A percentile compares a stretch with the other conserved stretches of the same genome.
These are phyloP conservation scores for Candida silvatica DNA, from an alignment of 805 yeast species.

Conservation along the genomic window DNA sequence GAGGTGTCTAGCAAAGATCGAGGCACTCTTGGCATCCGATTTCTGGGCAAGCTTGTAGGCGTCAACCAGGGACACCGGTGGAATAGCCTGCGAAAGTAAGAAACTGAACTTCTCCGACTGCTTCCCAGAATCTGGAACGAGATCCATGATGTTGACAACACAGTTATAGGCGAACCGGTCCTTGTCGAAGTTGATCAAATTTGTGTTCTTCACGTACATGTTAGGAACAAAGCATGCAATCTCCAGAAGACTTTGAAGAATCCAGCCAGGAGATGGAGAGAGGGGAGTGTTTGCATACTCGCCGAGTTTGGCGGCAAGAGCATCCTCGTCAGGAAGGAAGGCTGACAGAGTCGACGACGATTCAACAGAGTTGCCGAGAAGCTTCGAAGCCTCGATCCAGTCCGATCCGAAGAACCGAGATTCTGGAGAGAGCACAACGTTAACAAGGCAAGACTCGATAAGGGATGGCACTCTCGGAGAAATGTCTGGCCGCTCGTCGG, in stretches of 20 bases:
- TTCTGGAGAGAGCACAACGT: conserved; percentile 75
- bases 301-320: conserved; percentile 5
- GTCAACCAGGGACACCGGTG: conserved; percentile 24
- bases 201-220: conserved; percentile 55
- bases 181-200: conserved; percentile 79
- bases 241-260: conserved; percentile 70
- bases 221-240: conserved; percentile 72
- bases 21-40: conserved; percentile 22
- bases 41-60: conserved; percentile 33
- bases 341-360: conserved; percentile 19
- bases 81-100: conserved; percentile 37
- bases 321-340: conserved; percentile 22
- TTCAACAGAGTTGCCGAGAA: conserved; percentile 4
- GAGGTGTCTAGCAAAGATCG: conserved; percentile 36
- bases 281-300: conserved; percentile 27
- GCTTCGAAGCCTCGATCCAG: conserved; percentile 57
- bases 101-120: conserved; percentile 40
- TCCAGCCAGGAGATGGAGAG: conserved; percentile 90
- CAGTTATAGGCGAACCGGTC: conserved; percentile 60
- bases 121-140: conserved; percentile 29
- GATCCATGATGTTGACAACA: conserved; percentile 42
- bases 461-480: conserved; percentile 69
- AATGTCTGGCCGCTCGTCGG: conserved; percentile 17
- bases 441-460: conserved; percentile 68
- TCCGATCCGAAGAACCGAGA: conserved; percentile 57